Conservation (phyloP, 148 eudicot genomes). For the Suaeda aralocaspica region DNA sequence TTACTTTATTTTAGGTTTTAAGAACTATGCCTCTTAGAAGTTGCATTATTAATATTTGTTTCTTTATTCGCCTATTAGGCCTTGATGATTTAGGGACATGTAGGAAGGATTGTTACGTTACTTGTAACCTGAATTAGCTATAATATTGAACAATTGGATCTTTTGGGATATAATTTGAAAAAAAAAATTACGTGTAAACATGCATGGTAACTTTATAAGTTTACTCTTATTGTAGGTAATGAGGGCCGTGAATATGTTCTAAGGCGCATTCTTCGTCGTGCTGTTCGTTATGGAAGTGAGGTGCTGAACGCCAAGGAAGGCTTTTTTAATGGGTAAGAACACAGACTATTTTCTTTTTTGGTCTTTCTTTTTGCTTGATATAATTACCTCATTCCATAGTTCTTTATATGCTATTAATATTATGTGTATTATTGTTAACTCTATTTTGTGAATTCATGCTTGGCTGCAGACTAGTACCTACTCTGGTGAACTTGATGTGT, state of each 20-base stretch:
- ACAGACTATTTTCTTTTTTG: slow-evolving; percentile 1
- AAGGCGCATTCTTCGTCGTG: slow-evolving; percentile 94
- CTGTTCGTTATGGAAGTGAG: slow-evolving; percentile 95
- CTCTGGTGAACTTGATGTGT: slow-evolving; percentile 75
- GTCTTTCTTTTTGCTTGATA: slow-evolving; percentile 7
- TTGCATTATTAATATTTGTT: background rate
- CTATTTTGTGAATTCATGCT: slow-evolving; percentile 13
- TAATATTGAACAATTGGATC: background rate
- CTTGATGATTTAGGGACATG: background rate
- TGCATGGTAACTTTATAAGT: background rate
- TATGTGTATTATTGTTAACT: background rate
- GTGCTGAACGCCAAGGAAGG: slow-evolving; percentile 80
- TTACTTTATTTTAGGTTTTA: background rate
- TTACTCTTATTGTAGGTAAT: slow-evolving; percentile 47
- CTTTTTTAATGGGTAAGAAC: slow-evolving; percentile 77
- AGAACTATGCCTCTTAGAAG: background rate
- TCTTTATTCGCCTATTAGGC: background rate
- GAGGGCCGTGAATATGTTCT: slow-evolving; percentile 97
- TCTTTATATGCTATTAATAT: background rate
- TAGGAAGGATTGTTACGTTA: background rate
- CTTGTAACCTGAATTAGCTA: background rate
- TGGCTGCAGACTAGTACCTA: slow-evolving; percentile 66
- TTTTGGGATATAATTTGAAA: background rate
- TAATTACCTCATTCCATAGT: background rate
- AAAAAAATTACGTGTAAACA: background rate